Conservation (phyloP, 1,139 yeast species). For the Candida frijolesensis region DNA sequence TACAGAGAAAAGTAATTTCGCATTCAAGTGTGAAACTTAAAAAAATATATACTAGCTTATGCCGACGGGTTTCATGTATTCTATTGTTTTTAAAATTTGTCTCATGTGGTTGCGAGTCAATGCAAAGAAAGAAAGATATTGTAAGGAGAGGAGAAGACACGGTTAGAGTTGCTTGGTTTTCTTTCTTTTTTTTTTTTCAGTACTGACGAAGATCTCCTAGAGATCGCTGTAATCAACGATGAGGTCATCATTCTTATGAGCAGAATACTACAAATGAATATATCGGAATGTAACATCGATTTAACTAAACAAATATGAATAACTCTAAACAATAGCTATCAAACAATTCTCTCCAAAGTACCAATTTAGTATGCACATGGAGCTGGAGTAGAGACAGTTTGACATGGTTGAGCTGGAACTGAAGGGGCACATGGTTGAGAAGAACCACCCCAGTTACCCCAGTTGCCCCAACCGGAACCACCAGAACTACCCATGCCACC, state of each 20-base stretch:
- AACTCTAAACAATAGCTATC: background rate
- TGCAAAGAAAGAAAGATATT: too few species aligned
- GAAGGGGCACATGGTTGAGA: slow-evolving; percentile 1
- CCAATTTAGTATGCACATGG: background rate
- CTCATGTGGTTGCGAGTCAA: too few species aligned
- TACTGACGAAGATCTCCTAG: too few species aligned
- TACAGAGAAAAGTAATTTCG: background rate
- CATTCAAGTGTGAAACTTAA: slow-evolving; percentile 1
- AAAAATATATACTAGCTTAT: background rate
- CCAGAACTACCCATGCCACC: background rate
- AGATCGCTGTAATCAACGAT: too few species aligned
- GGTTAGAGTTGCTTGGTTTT: too few species aligned
- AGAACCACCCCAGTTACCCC: background rate
- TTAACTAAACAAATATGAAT: background rate
- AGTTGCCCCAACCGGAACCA: background rate
- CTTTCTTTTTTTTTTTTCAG: too few species aligned
- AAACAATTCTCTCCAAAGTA: background rate
- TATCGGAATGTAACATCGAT: background rate
- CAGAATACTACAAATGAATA: background rate
- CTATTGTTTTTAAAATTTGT: too few species aligned
- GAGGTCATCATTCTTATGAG: too few species aligned
- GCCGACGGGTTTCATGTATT: background rate
- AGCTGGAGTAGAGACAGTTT: background rate
- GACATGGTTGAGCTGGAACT: background rate
- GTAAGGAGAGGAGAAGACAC: too few species aligned